A percentile compares a stretch with the other conserved stretches of the same genome.
phyloP scores from a whole-genome alignment of 768 basidiomycete species.

The Serendipita sp. region DNA sequence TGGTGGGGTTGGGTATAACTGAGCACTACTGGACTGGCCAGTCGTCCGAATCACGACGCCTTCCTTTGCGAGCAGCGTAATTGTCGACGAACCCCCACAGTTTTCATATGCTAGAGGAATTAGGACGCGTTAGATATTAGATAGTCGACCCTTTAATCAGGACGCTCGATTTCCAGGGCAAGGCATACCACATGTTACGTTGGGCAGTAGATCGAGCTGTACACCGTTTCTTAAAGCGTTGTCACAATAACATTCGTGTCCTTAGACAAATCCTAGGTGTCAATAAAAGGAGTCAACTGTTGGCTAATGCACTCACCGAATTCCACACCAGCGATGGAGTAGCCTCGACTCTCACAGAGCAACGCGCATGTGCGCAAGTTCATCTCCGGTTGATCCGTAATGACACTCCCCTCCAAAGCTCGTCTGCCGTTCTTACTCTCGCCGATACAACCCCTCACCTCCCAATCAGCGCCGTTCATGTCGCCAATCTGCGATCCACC shows the following conservation, averaged over 20 bases:
- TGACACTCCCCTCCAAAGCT: neutral
- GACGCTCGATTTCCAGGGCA: neutral
- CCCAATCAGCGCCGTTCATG: neutral
- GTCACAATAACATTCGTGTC: slow-evolving; percentile 2
- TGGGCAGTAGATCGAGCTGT: neutral
- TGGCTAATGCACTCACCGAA: slow-evolving; percentile 17
- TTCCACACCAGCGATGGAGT: slow-evolving; percentile 18
- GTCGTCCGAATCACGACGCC: neutral
- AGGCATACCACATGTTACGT: slow-evolving; percentile 1
- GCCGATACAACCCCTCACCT: neutral
- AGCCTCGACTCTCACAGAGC: slow-evolving; percentile 8
- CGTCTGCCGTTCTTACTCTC: neutral
- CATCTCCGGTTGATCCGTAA: neutral
- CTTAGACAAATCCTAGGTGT: neutral
- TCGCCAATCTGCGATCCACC: neutral
- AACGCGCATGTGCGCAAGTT: slow-evolving; percentile 2
- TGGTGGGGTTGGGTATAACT: too few relatives aligned
- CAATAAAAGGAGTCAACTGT: slow-evolving; percentile 9
- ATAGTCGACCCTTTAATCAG: neutral
- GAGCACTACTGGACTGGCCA: neutral
- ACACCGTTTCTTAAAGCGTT: neutral
- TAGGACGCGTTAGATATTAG: neutral
- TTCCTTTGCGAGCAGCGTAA: neutral
- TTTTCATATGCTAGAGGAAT: neutral
- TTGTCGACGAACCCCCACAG: neutral